phyloP scores from a whole-genome alignment of 2,329 filamentous ascomycete species.

The Diaporthe ilicicola region DNA sequence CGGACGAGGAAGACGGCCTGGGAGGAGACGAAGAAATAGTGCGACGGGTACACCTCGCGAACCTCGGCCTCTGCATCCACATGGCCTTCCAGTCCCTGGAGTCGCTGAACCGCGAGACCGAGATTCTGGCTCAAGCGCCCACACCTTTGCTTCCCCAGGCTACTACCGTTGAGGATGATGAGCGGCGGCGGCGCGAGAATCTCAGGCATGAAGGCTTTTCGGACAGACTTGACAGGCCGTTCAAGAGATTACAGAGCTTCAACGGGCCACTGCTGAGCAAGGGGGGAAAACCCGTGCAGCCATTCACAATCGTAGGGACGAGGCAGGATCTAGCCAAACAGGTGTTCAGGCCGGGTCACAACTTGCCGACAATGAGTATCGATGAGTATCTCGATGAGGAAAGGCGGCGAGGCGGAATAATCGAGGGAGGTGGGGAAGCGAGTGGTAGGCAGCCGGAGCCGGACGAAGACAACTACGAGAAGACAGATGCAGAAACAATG shows the following conservation, averaged over 20 bases:
- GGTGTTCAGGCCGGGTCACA: slow-evolving; percentile 92
- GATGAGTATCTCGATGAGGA: slow-evolving; percentile 98
- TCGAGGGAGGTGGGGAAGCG: slow-evolving; percentile 87
- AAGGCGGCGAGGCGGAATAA: slow-evolving; percentile 81
- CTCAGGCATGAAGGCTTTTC: slow-evolving; percentile 59
- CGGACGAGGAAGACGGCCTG: slow-evolving; percentile 62
- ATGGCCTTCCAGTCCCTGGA: slow-evolving; percentile 89
- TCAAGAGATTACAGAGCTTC: slow-evolving; percentile 59
- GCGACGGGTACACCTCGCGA: slow-evolving; percentile 79
- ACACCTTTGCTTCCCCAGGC: slow-evolving; percentile 52
- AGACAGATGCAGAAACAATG: slow-evolving; percentile 87
- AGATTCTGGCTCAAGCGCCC: slow-evolving; percentile 81
- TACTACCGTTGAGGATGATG: slow-evolving; percentile 57
- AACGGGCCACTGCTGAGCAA: slow-evolving; percentile 73
- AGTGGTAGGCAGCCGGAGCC: slow-evolving; percentile 73
- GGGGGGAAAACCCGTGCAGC: slow-evolving; percentile 85
- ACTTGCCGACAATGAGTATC: slow-evolving; percentile 95
- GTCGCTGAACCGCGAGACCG: slow-evolving; percentile 82
- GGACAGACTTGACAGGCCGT: slow-evolving; percentile 76
- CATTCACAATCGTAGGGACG: slow-evolving; percentile 85
- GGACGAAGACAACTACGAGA: slow-evolving; percentile 91
- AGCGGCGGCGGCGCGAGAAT: slow-evolving; percentile 46
- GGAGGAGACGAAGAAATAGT: slow-evolving; percentile 87
- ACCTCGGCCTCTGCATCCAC: slow-evolving; percentile 77
- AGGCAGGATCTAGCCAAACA: slow-evolving; percentile 79